Evolutionary conservation across 108 stramenopile genomes (phyloP).

Genomic region (Phaeodactylum tricornutum): DNA sequence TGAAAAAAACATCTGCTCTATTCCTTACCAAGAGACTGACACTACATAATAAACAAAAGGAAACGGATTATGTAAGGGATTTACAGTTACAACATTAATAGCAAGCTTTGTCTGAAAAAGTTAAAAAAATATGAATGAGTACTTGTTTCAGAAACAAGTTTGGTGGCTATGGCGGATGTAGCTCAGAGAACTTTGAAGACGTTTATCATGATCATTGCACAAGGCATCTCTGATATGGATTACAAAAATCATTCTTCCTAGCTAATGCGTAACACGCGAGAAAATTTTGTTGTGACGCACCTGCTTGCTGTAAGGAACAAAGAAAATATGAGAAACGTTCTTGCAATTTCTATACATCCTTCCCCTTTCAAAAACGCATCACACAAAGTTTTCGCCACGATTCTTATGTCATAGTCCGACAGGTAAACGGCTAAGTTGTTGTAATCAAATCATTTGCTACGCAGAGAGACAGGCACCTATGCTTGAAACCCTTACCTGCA

Average conservation of each 20-base stretch:
- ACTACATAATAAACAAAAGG: background rate
- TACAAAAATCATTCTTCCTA: background rate
- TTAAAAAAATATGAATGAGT: background rate
- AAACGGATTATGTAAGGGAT: background rate
- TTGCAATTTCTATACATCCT: background rate
- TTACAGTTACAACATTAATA: background rate
- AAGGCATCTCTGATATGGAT: background rate
- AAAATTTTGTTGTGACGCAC: background rate
- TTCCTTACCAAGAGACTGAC: background rate
- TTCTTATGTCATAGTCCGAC: slow-evolving; percentile 1
- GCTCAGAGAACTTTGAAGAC: slow-evolving; percentile 4
- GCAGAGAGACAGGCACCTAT: background rate
- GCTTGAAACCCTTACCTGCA: background rate
- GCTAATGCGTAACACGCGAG: background rate
- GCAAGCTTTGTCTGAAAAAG: background rate
- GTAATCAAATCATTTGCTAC: background rate
- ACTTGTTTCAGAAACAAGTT: background rate
- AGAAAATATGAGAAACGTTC: background rate
- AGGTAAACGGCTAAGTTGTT: slow-evolving; percentile 4
- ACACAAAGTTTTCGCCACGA: slow-evolving; percentile 2
- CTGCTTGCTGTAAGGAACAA: background rate
- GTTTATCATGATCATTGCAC: background rate
- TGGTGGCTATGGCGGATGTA: background rate
- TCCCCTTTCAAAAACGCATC: background rate
- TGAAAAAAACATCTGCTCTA: too few species aligned